Percentiles rank a stretch among this genome's conserved stretches.
These are phyloP conservation scores for Chaetomium tenue DNA, from an alignment of 495 filamentous ascomycete species.

Conservation along the genomic window DNA sequence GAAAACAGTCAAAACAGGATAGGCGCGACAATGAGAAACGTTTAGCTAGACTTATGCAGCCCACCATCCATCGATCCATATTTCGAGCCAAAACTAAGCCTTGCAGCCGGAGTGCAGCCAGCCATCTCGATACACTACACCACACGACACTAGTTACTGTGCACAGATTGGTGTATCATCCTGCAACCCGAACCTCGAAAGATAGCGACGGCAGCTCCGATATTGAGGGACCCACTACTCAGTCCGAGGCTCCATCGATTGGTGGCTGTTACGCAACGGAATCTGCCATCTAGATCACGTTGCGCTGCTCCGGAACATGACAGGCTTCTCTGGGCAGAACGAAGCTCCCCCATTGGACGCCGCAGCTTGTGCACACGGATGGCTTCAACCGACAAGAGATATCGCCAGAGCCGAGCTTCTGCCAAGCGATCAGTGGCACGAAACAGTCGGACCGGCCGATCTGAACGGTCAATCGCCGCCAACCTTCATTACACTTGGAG, in stretches of 20 bases:
- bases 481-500: background rate
- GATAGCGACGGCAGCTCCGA: background rate
- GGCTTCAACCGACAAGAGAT: background rate
- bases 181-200: no score
- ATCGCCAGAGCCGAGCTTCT: constrained; percentile 1
- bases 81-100: background rate
- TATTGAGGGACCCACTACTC: constrained; percentile 1
- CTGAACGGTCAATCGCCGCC: background rate
- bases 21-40: background rate
- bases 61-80: background rate
- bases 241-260: constrained; percentile 8
- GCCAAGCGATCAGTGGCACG: constrained; percentile 2
- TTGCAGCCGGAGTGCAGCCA: background rate
- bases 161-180: no score
- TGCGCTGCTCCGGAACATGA: constrained; percentile 21
- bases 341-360: constrained; percentile 24
- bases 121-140: no score
- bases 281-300: constrained; percentile 25
- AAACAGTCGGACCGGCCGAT: constrained; percentile 4
- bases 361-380: background rate
- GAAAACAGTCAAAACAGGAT: background rate
- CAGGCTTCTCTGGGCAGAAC: constrained; percentile 8
- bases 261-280: constrained; percentile 31
- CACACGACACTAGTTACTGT: no score
- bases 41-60: constrained; percentile 1